Base-by-base conservation (phyloP, 1,139 yeast species). In the Geotrichum histeridarum region DNA sequence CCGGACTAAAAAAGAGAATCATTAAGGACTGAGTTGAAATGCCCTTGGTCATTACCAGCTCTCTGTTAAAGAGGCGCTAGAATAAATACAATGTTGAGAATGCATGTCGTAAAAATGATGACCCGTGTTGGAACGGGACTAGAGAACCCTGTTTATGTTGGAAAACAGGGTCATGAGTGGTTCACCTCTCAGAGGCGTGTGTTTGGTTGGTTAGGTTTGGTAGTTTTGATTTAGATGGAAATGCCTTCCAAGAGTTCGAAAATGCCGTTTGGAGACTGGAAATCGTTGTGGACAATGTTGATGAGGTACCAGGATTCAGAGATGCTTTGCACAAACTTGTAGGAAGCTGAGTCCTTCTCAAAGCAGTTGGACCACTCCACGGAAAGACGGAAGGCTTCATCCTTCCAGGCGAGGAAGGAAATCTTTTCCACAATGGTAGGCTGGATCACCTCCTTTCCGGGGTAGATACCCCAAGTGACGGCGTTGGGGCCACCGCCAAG, bases 391-490 rank as follows among this genome's bases (percentile, higher is more conserved):
- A 80, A 93, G 38, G 93, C 94, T 71, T 93, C 99, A 69, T 91
- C 97, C 70, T 89, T 91, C 99, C 99, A 93, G 8, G 98, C 96
- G 63, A 88, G 74, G 72, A 89, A 89, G 2, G 95, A 86, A 32
- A 84, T 81, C 67, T 83, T 84, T 68, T 89, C 96, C n/a, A 89
- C 96, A 66, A 89, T 87, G 0, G 96, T 89, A 53, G 96, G 95
- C 70, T 89, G 96, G 62, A 87, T 77, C 52, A 89, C 86, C 71
- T 89, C 96, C 67, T 86, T 86, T 48, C 95, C 95, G 17, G 96
- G 96, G 78, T 87, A 89, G 42, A 87, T 88, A 60, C 96, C 98
- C 99, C 99, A 93, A 12, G 99, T 93, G 53, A 90, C 97, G 8
- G 98, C 97, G 67, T 89, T 90, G 61, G 95, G 90, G 60, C 84